Conservation (phyloP, 805 yeast species). For the Zygotorulaspora sp. region DNA sequence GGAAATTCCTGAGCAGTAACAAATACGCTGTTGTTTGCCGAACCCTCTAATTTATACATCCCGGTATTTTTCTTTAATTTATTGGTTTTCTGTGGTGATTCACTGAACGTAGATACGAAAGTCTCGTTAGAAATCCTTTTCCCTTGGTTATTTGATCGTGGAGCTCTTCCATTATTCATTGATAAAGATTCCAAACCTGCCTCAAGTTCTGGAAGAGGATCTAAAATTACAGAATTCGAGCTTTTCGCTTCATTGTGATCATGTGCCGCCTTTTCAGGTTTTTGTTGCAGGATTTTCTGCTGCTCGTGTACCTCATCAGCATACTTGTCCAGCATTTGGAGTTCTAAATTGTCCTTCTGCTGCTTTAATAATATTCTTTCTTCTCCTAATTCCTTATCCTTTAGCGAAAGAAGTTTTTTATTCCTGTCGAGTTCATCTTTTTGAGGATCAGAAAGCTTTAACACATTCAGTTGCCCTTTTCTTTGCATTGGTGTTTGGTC, state of each 20-base stretch:
- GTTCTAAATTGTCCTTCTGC: conserved; percentile 11
- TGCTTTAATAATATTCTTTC: conserved; percentile 10
- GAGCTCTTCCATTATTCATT: conserved; percentile 7
- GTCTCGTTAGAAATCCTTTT: conserved; percentile 24
- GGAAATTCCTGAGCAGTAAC: conserved; percentile 32
- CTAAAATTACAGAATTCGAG: conserved; percentile 12
- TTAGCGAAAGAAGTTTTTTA: conserved; percentile 12
- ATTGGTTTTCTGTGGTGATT: conserved; percentile 22
- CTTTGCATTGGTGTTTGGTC: conserved; percentile 3
- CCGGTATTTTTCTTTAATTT: conserved; percentile 24
- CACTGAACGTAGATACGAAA: conserved; percentile 26
- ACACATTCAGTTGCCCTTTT: conserved; percentile 22
- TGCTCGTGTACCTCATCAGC: conserved; percentile 7
- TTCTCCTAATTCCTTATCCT: conserved; percentile 13
- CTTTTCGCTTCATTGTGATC: conserved; percentile 1
- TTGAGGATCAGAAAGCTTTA: conserved; percentile 28
- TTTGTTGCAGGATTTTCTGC: conserved; percentile 1
- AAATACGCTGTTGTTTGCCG: conserved; percentile 24
- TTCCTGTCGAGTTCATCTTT: conserved; percentile 18
- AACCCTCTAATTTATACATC: conserved; percentile 26
- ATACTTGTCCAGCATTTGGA: conserved; percentile 6
- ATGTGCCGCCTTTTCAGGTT: conserved; percentile 4
- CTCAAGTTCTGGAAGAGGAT: conserved; percentile 23
- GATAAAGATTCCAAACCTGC: conserved; percentile 20
- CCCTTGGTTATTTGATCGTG: conserved; percentile 1